Evolutionary conservation across 768 basidiomycete species (phyloP).

Genomic region (Termitomyces sp.): DNA sequence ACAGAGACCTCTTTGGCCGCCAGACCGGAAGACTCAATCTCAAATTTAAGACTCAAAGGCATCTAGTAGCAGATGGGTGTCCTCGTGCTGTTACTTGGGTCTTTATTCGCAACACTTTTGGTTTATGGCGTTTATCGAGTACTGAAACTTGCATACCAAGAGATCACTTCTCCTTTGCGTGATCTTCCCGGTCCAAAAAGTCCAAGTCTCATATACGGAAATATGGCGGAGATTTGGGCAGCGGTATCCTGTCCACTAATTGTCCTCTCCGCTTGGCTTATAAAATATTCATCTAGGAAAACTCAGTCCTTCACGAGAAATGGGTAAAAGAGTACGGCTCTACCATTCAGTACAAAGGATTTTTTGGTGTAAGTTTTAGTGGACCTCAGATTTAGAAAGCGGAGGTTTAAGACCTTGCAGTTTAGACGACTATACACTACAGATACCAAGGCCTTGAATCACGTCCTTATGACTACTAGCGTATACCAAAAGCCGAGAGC

Average conservation of each 20-base stretch:
- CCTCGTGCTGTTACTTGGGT: constrained; percentile 13
- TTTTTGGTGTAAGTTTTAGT: constrained; percentile 36
- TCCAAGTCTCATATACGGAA: constrained; percentile 42
- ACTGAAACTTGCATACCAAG: constrained; percentile 28
- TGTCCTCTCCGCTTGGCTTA: background rate
- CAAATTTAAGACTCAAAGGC: background rate
- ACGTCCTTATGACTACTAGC: constrained; percentile 54
- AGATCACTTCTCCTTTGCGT: constrained; percentile 39
- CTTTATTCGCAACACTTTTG: constrained; percentile 17
- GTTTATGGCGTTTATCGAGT: constrained; percentile 26
- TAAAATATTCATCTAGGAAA: constrained; percentile 21
- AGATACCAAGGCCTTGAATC: constrained; percentile 45
- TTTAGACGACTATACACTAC: constrained; percentile 8
- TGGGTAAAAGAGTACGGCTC: constrained; percentile 15
- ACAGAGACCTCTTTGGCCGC: background rate
- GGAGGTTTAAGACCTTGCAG: constrained; percentile 34
- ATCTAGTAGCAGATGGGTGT: background rate
- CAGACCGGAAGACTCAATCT: background rate
- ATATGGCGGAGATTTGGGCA: constrained; percentile 38
- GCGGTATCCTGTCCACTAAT: constrained; percentile 25
- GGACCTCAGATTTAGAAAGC: constrained; percentile 38
- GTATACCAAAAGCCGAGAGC: constrained; percentile 52
- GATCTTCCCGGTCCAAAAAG: constrained; percentile 48
- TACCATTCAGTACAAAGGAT: constrained; percentile 14
- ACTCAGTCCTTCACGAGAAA: constrained; percentile 22